A percentile compares a stretch with the other conserved stretches of the same genome.
phyloP scores from a whole-genome alignment of 352 stramenopile species.

The Phytopythium sindhum region DNA sequence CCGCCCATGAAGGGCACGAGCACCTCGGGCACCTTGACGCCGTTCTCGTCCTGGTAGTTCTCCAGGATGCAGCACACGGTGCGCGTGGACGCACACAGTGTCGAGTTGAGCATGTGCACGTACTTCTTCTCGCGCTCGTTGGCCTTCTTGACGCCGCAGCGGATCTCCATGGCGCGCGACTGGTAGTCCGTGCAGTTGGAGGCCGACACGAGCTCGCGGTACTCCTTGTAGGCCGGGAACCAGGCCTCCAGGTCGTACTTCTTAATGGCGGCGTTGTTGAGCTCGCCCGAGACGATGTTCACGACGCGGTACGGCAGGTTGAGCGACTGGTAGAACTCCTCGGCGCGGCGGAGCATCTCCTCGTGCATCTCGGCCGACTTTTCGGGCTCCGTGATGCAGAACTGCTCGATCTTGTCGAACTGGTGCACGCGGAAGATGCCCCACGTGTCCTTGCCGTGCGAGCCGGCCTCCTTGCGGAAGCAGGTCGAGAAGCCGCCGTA shows the following conservation, averaged over 20 bases:
- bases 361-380: constrained; percentile 91
- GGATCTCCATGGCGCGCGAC: constrained; percentile 96
- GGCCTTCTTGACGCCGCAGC: constrained; percentile 95
- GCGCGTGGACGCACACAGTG: constrained; percentile 97
- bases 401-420: constrained; percentile 99
- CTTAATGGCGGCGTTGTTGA: constrained; percentile 99
- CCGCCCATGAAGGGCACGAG: constrained; percentile 98
- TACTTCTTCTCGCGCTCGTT: constrained; percentile 96
- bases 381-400: constrained; percentile 96
- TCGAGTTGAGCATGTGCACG: constrained; percentile 99
- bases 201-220: constrained; percentile 98
- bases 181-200: constrained; percentile 99
- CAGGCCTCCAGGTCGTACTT: constrained; percentile 99
- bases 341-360: constrained; percentile 89
- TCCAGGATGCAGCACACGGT: constrained; percentile 99
- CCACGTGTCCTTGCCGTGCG: constrained; percentile 98
- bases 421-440: constrained; percentile 99
- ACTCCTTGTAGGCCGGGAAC: constrained; percentile 99
- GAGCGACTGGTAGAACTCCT: constrained; percentile 99
- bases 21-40: constrained; percentile 96
- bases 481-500: constrained; percentile 98
- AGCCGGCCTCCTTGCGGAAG: constrained; percentile 99
- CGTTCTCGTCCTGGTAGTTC: constrained; percentile 97
- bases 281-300: constrained; percentile 97
- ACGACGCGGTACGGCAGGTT: constrained; percentile 99